Percentiles rank a stretch among this genome's conserved stretches.
Conservation (phyloP, 768 basidiomycete species). For the Collybia sordida region DNA sequence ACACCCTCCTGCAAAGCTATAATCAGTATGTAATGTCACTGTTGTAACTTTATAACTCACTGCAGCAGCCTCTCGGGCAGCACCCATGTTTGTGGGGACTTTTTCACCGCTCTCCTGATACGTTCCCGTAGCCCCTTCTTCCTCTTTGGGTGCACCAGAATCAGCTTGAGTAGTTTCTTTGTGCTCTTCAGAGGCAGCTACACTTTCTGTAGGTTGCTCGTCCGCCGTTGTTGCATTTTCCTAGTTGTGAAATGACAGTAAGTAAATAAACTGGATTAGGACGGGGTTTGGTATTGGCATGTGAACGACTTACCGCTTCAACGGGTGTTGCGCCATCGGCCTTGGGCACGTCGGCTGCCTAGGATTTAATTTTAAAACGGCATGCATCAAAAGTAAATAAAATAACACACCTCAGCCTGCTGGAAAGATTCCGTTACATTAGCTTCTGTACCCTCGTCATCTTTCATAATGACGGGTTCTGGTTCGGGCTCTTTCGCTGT, state of each 20-base stretch:
- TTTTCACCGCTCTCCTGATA: conserved; percentile 19
- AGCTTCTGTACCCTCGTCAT: conserved; percentile 40
- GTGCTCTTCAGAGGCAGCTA: background rate
- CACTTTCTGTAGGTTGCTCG: background rate
- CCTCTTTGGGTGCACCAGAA: background rate
- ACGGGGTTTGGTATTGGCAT: background rate
- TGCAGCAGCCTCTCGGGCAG: conserved; percentile 22
- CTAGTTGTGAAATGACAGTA: background rate
- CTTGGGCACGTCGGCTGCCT: conserved; percentile 15
- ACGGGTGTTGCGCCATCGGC: conserved; percentile 5
- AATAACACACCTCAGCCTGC: conserved; percentile 28
- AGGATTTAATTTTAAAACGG: background rate
- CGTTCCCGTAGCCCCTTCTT: conserved; percentile 15
- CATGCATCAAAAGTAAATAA: background rate
- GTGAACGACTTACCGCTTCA: background rate
- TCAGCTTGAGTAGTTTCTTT: conserved; percentile 1
- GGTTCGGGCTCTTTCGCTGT: conserved; percentile 15
- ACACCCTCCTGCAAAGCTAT: conserved; percentile 18
- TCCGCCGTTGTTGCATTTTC: background rate
- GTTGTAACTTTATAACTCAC: conserved; percentile 15
- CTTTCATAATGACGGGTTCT: conserved; percentile 29
- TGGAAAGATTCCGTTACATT: conserved; percentile 31
- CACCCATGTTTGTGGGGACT: conserved; percentile 21
- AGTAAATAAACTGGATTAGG: background rate
- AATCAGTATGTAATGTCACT: background rate